These are phyloP conservation scores for Lanmaoa pseudosensibilis DNA, from an alignment of 768 basidiomycete genomes.

Conservation along the genomic window DNA sequence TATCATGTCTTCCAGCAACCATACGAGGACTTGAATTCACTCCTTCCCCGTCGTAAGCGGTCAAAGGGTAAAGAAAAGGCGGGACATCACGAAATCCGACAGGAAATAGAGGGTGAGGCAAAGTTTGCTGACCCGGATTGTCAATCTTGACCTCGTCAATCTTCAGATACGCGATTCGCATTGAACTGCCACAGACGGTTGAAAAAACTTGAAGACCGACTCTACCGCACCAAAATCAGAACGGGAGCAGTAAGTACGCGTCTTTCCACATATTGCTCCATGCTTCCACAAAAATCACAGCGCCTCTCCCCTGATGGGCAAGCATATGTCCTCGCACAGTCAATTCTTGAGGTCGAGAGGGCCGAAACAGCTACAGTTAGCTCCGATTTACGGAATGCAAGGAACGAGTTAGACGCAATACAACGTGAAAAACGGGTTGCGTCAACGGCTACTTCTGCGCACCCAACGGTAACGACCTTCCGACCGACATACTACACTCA, in stretches of 20 bases:
- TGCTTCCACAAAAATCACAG: slow-evolving; percentile 37
- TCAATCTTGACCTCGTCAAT: slow-evolving; percentile 2
- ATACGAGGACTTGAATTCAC: slow-evolving; percentile 53
- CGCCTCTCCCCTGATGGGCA: slow-evolving; percentile 61
- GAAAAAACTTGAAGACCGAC: slow-evolving; percentile 55
- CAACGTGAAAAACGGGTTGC: slow-evolving; percentile 68
- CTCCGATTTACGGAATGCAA: slow-evolving; percentile 59
- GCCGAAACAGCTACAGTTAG: slow-evolving; percentile 56
- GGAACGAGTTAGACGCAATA: slow-evolving; percentile 63
- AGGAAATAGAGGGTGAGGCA: slow-evolving; percentile 53
- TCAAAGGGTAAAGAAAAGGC: slow-evolving; percentile 68
- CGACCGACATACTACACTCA: slow-evolving; percentile 41
- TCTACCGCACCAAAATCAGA: slow-evolving; percentile 52
- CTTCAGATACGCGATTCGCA: slow-evolving; percentile 67
- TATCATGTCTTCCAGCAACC: slow-evolving; percentile 83
- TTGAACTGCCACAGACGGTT: slow-evolving; percentile 63
- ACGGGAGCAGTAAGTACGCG: slow-evolving; percentile 52
- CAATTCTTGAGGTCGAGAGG: slow-evolving; percentile 65
- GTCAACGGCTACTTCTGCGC: slow-evolving; percentile 29
- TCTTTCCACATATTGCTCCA: neutral
- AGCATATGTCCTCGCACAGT: slow-evolving; percentile 61
- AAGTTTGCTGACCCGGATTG: neutral
- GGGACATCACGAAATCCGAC: slow-evolving; percentile 40
- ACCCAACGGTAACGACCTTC: slow-evolving; percentile 35
- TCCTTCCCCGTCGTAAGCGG: slow-evolving; percentile 16